These are phyloP conservation scores for Xylaria curta DNA, from an alignment of 495 filamentous ascomycete species.

Conservation along the genomic window DNA sequence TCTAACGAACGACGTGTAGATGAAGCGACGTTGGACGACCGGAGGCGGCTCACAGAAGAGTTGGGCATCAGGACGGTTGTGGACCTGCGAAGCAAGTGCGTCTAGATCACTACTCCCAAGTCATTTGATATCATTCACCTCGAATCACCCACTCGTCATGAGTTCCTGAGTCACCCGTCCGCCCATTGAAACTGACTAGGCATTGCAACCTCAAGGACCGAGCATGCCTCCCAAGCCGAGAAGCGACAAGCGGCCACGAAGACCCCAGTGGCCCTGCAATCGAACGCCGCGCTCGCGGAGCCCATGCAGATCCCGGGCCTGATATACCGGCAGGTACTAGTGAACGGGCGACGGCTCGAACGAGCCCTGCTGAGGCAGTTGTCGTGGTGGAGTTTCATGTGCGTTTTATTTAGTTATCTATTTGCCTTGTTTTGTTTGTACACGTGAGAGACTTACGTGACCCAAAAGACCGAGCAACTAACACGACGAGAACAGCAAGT, in stretches of 20 bases:
- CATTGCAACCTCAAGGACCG: slow-evolving; percentile 57
- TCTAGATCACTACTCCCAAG: background rate
- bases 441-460: background rate
- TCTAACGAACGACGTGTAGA: slow-evolving; percentile 50
- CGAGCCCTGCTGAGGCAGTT: slow-evolving; percentile 69
- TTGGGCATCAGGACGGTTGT: slow-evolving; percentile 73
- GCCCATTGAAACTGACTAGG: slow-evolving; percentile 20
- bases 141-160: background rate
- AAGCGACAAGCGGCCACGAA: slow-evolving; percentile 61
- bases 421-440: background rate
- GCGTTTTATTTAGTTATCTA: slow-evolving; percentile 26
- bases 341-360: slow-evolving; percentile 77
- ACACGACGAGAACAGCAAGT: slow-evolving; percentile 54
- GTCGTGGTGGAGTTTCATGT: slow-evolving; percentile 71
- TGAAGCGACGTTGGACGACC: slow-evolving; percentile 71
- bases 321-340: slow-evolving; percentile 66
- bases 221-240: slow-evolving; percentile 71
- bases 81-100: slow-evolving; percentile 77
- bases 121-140: background rate
- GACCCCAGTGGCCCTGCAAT: slow-evolving; percentile 44
- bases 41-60: slow-evolving; percentile 62
- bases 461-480: background rate
- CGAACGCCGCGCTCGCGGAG: slow-evolving; percentile 50
- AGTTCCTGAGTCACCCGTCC: background rate
- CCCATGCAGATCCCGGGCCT: slow-evolving; percentile 65